phyloP scores from a whole-genome alignment of 306 rosid species.

The Acacia crassicarpa region DNA sequence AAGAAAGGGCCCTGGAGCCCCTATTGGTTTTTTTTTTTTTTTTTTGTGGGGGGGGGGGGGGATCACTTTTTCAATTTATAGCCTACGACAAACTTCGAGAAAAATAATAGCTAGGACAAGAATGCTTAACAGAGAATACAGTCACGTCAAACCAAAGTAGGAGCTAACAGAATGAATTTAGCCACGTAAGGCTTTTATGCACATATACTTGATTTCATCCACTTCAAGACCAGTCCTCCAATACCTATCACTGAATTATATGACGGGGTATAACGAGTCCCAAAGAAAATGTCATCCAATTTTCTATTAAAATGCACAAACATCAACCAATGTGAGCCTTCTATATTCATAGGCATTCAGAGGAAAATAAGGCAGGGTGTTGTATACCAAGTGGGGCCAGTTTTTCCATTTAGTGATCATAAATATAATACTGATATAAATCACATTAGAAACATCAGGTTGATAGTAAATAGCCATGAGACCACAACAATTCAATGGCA shows the following conservation, averaged over 20 bases:
- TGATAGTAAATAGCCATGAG: neutral
- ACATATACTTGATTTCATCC: slow-evolving; percentile 28
- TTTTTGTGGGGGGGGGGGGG: neutral
- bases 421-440: slow-evolving; percentile 3
- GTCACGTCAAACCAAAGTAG: slow-evolving; percentile 20
- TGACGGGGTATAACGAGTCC: neutral
- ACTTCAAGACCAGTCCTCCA: neutral
- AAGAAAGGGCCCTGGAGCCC: neutral
- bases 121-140: neutral
- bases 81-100: slow-evolving; percentile 1
- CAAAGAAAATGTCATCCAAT: neutral
- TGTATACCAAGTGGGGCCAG: slow-evolving; percentile 13
- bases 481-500: slow-evolving; percentile 5
- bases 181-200: neutral
- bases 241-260: neutral
- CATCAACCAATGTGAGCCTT: slow-evolving; percentile 6
- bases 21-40: no score
- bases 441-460: neutral
- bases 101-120: slow-evolving; percentile 12
- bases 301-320: slow-evolving; percentile 12
- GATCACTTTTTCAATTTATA: neutral
- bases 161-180: slow-evolving; percentile 10
- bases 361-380: neutral
- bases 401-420: neutral
- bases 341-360: neutral